phyloP scores from a whole-genome alignment of 2,329 filamentous ascomycete genomes.

The Bipolaris cookei region DNA sequence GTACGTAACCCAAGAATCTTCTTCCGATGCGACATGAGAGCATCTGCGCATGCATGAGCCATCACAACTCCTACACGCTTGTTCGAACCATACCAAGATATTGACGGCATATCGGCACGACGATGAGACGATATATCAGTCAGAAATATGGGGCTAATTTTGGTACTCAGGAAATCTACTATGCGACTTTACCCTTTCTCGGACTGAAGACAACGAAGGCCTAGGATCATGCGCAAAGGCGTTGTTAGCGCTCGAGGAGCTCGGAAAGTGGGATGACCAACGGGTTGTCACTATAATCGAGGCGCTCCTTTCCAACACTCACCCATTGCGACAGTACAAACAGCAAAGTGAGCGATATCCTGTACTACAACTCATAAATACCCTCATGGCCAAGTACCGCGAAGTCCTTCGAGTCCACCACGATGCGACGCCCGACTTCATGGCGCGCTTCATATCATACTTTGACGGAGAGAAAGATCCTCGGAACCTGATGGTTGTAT shows the following conservation, averaged over 20 bases:
- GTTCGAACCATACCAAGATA: background rate
- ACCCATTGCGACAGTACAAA: constrained; percentile 66
- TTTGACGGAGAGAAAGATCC: constrained; percentile 74
- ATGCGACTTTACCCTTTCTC: constrained; percentile 68
- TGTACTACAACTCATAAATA: constrained; percentile 66
- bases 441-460: constrained; percentile 67
- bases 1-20: constrained; percentile 33
- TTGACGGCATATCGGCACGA: background rate
- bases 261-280: constrained; percentile 65
- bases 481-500: constrained; percentile 72
- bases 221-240: constrained; percentile 65
- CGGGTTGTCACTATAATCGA: constrained; percentile 61
- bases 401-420: constrained; percentile 56
- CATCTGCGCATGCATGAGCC: background rate
- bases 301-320: constrained; percentile 59
- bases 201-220: constrained; percentile 62
- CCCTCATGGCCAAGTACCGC: constrained; percentile 65
- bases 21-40: background rate
- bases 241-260: constrained; percentile 63
- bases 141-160: background rate
- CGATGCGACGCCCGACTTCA: constrained; percentile 58
- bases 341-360: constrained; percentile 66
- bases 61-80: background rate
- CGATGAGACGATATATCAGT: background rate
- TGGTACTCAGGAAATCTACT: constrained; percentile 58